Percentiles rank a stretch among this genome's conserved stretches.
phyloP scores from a whole-genome alignment of 164 flowering plant genomes.

The Kalanchoe fedtschenkoi region DNA sequence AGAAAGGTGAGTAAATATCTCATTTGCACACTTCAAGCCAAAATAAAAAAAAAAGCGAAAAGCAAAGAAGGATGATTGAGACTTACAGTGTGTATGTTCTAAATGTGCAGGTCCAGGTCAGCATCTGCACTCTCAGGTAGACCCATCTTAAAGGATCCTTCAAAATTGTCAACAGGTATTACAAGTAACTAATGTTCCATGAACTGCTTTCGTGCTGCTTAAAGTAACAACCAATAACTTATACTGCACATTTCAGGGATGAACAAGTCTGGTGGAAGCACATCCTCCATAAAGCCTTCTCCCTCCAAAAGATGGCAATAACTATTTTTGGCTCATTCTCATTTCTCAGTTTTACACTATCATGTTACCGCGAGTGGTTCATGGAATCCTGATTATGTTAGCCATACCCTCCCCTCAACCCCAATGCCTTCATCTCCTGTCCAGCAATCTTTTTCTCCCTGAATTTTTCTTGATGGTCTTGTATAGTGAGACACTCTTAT shows the following conservation, averaged over 20 bases:
- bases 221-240: background rate
- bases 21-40: background rate
- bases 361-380: too few species aligned
- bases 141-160: background rate
- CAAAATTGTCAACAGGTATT: conserved; percentile 15
- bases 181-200: background rate
- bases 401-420: too few species aligned
- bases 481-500: too few species aligned
- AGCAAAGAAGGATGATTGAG: too few species aligned
- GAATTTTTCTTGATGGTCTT: too few species aligned
- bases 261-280: conserved; percentile 9
- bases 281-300: conserved; percentile 11
- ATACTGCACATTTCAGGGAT: conserved; percentile 14
- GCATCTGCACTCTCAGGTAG: conserved; percentile 7
- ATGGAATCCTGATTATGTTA: too few species aligned
- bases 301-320: conserved; percentile 14
- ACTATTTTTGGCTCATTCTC: background rate
- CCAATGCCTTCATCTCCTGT: too few species aligned
- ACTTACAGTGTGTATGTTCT: background rate
- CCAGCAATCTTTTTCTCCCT: too few species aligned
- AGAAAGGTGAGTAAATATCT: conserved; percentile 31
- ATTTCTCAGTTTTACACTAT: too few species aligned
- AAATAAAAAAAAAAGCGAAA: too few species aligned
- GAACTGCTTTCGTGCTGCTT: background rate
- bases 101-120: conserved; percentile 12